phyloP scores from a whole-genome alignment of 139 green algal species.

The Chlamydomonas sp. region DNA sequence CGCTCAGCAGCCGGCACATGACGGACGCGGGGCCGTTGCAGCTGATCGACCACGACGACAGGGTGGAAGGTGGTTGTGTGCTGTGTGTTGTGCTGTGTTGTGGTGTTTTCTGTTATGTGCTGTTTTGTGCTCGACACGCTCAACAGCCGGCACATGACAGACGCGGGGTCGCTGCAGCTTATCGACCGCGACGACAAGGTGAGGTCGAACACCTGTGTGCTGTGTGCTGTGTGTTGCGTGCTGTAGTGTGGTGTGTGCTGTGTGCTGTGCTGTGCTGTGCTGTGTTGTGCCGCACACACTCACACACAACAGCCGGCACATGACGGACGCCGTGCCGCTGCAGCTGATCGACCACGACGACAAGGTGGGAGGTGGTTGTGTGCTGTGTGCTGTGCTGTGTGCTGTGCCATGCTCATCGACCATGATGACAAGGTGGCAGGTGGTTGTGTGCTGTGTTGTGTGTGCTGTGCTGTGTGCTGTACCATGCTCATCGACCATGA shows the following conservation, averaged over 20 bases:
- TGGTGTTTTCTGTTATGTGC: no score
- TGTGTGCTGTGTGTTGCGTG: conserved; percentile 16
- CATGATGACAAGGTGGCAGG: conserved; percentile 7
- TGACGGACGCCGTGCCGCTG: conserved; percentile 88
- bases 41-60: conserved; percentile 61
- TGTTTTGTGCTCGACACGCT: conserved; percentile 89
- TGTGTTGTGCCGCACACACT: no score
- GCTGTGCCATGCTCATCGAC: no score
- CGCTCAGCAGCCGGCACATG: conserved; percentile 81
- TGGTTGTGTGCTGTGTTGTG: background rate
- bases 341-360: conserved; percentile 67
- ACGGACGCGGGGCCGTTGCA: conserved; percentile 86
- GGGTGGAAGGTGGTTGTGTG: no score
- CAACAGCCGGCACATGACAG: conserved; percentile 84
- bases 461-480: no score
- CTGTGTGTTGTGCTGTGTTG: conserved; percentile 32
- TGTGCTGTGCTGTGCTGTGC: no score
- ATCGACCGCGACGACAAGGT: conserved; percentile 58
- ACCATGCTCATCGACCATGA: conserved; percentile 65
- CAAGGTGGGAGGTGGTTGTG: conserved; percentile 29
- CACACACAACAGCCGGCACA: conserved; percentile 75
- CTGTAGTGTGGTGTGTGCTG: no score
- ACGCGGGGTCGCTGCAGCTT: conserved; percentile 80
- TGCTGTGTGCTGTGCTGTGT: conserved; percentile 18
- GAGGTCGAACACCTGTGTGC: no score